Evolutionary conservation across 139 green algal genomes (phyloP).

Genomic region (Gonium pectorale): DNA sequence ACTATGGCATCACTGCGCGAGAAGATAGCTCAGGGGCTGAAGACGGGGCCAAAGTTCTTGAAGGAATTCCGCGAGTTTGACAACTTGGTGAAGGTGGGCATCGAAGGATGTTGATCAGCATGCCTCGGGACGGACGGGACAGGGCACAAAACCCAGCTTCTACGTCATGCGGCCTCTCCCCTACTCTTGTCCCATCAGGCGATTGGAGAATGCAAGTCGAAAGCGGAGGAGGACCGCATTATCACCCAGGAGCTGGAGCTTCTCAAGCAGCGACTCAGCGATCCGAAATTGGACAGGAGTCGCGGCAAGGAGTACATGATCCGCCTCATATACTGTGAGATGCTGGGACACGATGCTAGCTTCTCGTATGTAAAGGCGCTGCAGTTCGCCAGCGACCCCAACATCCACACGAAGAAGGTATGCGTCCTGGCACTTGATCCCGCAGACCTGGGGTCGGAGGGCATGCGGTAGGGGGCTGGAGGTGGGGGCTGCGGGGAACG

Average conservation of each 20-base stretch:
- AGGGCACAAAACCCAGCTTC: no score
- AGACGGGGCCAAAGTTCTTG: constrained; percentile 16
- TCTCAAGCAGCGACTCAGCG: constrained; percentile 80
- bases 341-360: constrained; percentile 96
- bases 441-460: no score
- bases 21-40: constrained; percentile 20
- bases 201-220: constrained; percentile 78
- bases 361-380: constrained; percentile 85
- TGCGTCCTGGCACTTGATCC: no score
- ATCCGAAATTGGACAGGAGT: constrained; percentile 82
- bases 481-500: no score
- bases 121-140: no score
- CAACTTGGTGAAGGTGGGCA: constrained; percentile 36
- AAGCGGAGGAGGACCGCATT: constrained; percentile 81
- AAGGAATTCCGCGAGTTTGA: constrained; percentile 53
- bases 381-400: constrained; percentile 71
- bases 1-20: no score
- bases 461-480: no score
- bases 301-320: constrained; percentile 89
- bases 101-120: no score
- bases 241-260: constrained; percentile 88
- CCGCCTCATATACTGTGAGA: constrained; percentile 97
- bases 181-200: constrained; percentile 50
- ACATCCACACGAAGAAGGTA: constrained; percentile 74
- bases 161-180: no score